Conservation (phyloP, 176 grass and related monocot genomes). For the Thalia dealbata region DNA sequence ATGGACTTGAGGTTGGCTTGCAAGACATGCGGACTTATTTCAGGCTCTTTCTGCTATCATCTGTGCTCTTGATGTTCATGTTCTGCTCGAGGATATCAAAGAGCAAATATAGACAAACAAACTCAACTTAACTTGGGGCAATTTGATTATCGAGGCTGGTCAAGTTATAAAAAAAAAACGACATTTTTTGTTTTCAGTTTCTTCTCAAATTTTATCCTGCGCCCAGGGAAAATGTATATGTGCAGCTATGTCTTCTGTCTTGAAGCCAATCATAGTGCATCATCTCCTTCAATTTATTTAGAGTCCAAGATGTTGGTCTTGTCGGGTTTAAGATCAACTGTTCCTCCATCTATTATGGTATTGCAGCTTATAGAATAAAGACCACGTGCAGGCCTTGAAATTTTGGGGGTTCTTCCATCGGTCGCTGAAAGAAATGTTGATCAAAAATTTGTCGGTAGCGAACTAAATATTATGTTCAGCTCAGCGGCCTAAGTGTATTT, state of each 20-base stretch:
- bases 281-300: too few relatives aligned
- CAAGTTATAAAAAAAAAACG: not conserved
- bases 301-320: too few relatives aligned
- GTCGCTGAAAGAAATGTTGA: too few relatives aligned
- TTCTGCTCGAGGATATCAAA: conserved; percentile 90
- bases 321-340: too few relatives aligned
- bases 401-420: too few relatives aligned
- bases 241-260: not conserved
- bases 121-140: not conserved
- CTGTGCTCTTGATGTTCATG: conserved; percentile 87
- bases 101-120: conserved; percentile 50
- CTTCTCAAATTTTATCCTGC: not conserved
- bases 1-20: conserved; percentile 82
- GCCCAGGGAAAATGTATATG: not conserved
- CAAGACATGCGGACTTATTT: conserved; percentile 94
- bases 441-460: too few relatives aligned
- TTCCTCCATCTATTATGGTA: too few relatives aligned
- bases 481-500: too few relatives aligned
- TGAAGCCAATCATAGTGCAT: not conserved
- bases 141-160: not conserved
- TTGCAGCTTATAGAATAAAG: too few relatives aligned
- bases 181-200: not conserved
- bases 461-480: too few relatives aligned
- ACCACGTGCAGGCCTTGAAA: too few relatives aligned
- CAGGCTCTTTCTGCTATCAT: conserved; percentile 77